Evolutionary conservation across 2,329 filamentous ascomycete species (phyloP).

Genomic region (Pseudopyricularia javanii): DNA sequence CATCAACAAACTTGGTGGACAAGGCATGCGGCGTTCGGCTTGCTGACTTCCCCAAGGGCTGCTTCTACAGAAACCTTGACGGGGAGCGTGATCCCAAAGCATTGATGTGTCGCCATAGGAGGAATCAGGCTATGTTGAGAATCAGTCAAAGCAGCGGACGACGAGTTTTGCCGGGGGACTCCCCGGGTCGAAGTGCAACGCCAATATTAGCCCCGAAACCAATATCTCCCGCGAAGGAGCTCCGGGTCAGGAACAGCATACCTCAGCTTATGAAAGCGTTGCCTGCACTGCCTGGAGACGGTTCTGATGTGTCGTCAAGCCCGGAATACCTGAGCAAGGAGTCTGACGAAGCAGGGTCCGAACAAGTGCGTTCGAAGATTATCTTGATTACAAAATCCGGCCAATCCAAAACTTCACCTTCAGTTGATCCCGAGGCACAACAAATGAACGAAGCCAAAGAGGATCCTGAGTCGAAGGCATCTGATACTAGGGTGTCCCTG

Average conservation of each 20-base stretch:
- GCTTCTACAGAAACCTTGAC: too few species aligned
- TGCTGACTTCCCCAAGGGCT: background rate
- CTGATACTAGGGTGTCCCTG: background rate
- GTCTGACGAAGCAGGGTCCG: background rate
- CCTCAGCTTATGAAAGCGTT: slow-evolving; percentile 40
- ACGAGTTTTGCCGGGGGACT: background rate
- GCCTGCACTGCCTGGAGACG: slow-evolving; percentile 26
- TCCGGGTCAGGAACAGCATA: slow-evolving; percentile 35
- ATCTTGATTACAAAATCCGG: background rate
- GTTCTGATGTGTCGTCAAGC: background rate
- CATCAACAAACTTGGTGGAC: background rate
- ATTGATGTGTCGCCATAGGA: slow-evolving; percentile 1
- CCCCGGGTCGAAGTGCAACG: slow-evolving; percentile 8
- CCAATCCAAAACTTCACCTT: background rate
- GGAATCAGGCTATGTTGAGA: slow-evolving; percentile 1
- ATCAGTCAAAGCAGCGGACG: background rate
- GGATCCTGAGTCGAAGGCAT: background rate
- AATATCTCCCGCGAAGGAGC: slow-evolving; percentile 30
- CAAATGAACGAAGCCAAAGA: background rate
- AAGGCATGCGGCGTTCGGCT: background rate
- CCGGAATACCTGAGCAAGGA: background rate
- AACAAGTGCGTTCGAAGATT: background rate
- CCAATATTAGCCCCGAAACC: slow-evolving; percentile 33
- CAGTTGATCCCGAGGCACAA: background rate
- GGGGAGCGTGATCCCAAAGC: background rate